These are phyloP conservation scores for Lathyrus aphaca DNA, from an alignment of 306 rosid genomes.

Conservation along the genomic window DNA sequence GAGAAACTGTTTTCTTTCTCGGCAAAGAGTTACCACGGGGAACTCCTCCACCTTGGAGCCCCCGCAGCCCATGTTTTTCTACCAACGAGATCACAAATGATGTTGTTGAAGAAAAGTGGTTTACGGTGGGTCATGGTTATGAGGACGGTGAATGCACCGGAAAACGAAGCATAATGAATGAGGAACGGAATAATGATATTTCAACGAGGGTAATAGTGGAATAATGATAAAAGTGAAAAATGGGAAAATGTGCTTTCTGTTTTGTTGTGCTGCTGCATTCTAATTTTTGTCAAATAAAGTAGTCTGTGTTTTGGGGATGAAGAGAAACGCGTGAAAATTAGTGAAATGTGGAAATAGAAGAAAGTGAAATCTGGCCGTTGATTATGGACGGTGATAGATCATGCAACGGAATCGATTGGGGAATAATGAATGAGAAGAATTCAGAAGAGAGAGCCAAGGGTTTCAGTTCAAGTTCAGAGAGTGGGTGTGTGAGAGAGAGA, in stretches of 20 bases:
- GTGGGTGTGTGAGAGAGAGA: neutral
- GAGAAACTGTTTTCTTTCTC: conserved; percentile 67
- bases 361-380: conserved; percentile 61
- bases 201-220: conserved; percentile 27
- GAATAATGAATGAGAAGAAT: neutral
- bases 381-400: conserved; percentile 8
- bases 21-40: conserved; percentile 79
- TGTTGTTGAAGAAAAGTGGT: neutral
- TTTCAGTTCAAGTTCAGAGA: conserved; percentile 33
- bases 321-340: conserved; percentile 43
- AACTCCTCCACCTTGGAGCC: conserved; percentile 81
- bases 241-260: neutral
- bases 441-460: conserved; percentile 30
- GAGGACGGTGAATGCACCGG: conserved; percentile 43
- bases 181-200: conserved; percentile 7
- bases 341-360: conserved; percentile 15
- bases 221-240: conserved; percentile 11
- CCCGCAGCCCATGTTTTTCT: conserved; percentile 82
- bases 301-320: neutral
- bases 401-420: conserved; percentile 39
- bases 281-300: neutral
- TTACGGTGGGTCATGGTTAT: conserved; percentile 41
- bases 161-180: conserved; percentile 38
- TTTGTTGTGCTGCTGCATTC: neutral
- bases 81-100: neutral